Evolutionary conservation across 2,329 filamentous ascomycete genomes (phyloP).

Genomic region (Colletotrichum sp.): DNA sequence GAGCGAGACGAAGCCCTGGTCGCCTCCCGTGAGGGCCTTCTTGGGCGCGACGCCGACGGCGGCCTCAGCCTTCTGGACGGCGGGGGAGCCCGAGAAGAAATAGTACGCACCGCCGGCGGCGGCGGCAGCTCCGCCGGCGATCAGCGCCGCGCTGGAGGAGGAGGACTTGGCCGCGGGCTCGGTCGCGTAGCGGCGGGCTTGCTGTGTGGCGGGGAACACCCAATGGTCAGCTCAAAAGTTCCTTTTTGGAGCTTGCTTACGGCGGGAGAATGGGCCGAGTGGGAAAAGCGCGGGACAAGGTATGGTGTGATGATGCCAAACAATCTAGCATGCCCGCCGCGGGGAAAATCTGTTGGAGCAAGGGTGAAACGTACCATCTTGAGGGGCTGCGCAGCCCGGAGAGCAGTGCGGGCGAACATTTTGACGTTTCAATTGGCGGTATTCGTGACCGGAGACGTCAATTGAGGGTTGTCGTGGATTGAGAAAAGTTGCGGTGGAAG

Average conservation of each 20-base stretch:
- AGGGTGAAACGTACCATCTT: slow-evolving; percentile 59
- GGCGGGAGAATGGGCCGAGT: neutral
- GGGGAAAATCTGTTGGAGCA: neutral
- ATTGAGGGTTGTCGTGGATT: slow-evolving; percentile 13
- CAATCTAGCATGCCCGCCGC: neutral
- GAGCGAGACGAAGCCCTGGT: slow-evolving; percentile 87
- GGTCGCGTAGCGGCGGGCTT: slow-evolving; percentile 72
- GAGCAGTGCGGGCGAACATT: slow-evolving; percentile 72
- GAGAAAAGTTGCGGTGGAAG: neutral
- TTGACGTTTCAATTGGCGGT: slow-evolving; percentile 30
- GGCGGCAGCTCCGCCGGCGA: slow-evolving; percentile 63
- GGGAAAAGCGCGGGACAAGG: neutral
- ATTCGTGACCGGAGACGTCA: neutral
- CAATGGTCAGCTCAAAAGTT: slow-evolving; percentile 20
- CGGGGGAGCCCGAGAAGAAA: slow-evolving; percentile 53
- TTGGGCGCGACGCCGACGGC: slow-evolving; percentile 45
- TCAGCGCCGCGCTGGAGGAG: slow-evolving; percentile 64
- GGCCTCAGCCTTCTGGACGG: slow-evolving; percentile 61
- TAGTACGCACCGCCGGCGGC: slow-evolving; percentile 64
- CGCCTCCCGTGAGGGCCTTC: slow-evolving; percentile 76
- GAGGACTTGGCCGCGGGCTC: slow-evolving; percentile 52
- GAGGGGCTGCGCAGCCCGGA: slow-evolving; percentile 69
- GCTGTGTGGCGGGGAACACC: slow-evolving; percentile 40
- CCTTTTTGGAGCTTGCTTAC: neutral
- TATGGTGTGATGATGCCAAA: neutral